Conservation (phyloP, 345 rosid species). For the Pugionium cornutum region DNA sequence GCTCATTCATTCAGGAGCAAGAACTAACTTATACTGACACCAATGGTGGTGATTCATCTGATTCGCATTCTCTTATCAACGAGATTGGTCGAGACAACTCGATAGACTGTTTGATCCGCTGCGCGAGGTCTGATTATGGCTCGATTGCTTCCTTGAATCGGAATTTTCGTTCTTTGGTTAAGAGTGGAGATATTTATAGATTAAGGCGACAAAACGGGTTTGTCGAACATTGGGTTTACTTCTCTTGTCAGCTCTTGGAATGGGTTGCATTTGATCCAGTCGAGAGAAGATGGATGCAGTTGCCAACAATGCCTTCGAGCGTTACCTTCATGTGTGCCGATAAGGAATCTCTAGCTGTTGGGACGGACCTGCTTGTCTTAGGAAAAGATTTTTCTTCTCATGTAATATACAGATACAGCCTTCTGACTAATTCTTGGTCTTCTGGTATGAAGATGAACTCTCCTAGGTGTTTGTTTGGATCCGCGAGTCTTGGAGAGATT, state of each 20-base stretch:
- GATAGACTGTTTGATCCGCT: constrained; percentile 63
- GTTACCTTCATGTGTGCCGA: constrained; percentile 60
- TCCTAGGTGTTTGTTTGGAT: constrained; percentile 91
- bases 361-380: constrained; percentile 88
- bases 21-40: constrained; percentile 36
- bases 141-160: constrained; percentile 58
- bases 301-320: constrained; percentile 72
- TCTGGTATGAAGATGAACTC: constrained; percentile 72
- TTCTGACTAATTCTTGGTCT: constrained; percentile 51
- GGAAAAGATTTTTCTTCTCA: constrained; percentile 66
- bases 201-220: constrained; percentile 56
- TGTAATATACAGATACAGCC: constrained; percentile 70
- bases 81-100: constrained; percentile 80
- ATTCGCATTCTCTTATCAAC: constrained; percentile 63
- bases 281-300: constrained; percentile 70
- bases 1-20: constrained; percentile 14
- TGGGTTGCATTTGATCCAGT: constrained; percentile 94
- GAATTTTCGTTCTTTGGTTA: constrained; percentile 63
- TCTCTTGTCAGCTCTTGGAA: constrained; percentile 77
- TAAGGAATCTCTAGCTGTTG: constrained; percentile 53
- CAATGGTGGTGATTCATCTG: constrained; percentile 52
- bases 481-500: constrained; percentile 85
- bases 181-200: constrained; percentile 72
- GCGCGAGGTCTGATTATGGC: constrained; percentile 49
- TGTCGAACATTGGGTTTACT: constrained; percentile 89